A percentile compares a stretch with the other conserved stretches of the same genome.
phyloP scores from a whole-genome alignment of 352 stramenopile genomes.

The Pythium angustatum region DNA sequence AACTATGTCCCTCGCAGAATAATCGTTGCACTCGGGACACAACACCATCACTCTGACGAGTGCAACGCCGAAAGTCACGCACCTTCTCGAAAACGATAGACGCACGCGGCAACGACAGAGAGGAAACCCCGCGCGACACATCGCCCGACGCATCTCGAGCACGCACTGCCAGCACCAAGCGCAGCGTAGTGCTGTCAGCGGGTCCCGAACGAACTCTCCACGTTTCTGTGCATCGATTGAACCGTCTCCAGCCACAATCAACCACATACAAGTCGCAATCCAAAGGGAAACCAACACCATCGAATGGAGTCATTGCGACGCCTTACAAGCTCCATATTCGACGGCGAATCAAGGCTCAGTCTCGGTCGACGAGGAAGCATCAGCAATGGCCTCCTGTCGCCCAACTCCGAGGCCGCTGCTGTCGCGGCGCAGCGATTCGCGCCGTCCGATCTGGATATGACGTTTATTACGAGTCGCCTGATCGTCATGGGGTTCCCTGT shows the following conservation, averaged over 20 bases:
- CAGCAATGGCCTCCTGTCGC: conserved; percentile 28
- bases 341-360: conserved; percentile 36
- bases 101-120: not conserved
- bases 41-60: conserved; percentile 8
- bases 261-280: not conserved
- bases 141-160: conserved; percentile 1
- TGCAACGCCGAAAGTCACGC: conserved; percentile 12
- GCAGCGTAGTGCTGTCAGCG: not conserved
- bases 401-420: conserved; percentile 19
- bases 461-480: conserved; percentile 70
- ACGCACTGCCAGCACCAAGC: not conserved
- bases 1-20: conserved; percentile 4
- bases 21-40: not conserved
- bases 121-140: not conserved
- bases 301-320: conserved; percentile 72
- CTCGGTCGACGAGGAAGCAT: conserved; percentile 43
- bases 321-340: conserved; percentile 73
- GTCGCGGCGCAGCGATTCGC: conserved; percentile 33
- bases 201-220: not conserved
- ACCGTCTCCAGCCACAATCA: not conserved
- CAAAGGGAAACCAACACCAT: conserved; percentile 9
- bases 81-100: not conserved
- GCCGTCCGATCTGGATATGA: conserved; percentile 55
- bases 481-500: conserved; percentile 62
- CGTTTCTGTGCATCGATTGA: conserved; percentile 11